These are phyloP conservation scores for Lolium rigidum DNA, from an alignment of 176 grass and related monocot species.

Conservation along the genomic window DNA sequence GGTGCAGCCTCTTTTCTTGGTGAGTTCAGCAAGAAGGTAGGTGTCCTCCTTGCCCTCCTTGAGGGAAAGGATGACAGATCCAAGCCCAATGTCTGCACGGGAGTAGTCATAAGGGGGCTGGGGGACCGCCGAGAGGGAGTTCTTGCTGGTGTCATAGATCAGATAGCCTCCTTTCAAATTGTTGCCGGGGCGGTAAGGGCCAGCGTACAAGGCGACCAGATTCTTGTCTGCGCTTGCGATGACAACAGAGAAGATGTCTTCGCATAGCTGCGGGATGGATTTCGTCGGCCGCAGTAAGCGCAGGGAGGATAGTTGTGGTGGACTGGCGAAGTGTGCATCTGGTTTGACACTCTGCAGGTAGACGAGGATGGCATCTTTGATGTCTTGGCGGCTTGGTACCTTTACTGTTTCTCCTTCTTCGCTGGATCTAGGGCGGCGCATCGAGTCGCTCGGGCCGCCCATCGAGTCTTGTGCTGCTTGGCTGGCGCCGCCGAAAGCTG, in stretches of 20 bases:
- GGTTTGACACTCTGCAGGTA: background rate
- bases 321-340: background rate
- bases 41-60: background rate
- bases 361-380: background rate
- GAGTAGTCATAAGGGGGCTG: background rate
- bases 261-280: background rate
- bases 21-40: slow-evolving; percentile 9
- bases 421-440: too few relatives aligned
- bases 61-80: background rate
- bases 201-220: slow-evolving; percentile 13
- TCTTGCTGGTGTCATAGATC: background rate
- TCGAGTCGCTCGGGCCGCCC: too few relatives aligned
- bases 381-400: background rate
- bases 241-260: background rate
- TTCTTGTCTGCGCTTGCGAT: slow-evolving; percentile 21
- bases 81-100: background rate
- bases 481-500: background rate
- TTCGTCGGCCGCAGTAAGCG: background rate
- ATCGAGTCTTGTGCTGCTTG: too few relatives aligned
- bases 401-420: too few relatives aligned
- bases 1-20: too few relatives aligned
- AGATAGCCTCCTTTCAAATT: background rate
- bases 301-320: background rate
- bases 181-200: background rate
- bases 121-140: background rate